Evolutionary conservation across 176 grass and related monocot genomes (phyloP).

Genomic region (Oryza australiensis): DNA sequence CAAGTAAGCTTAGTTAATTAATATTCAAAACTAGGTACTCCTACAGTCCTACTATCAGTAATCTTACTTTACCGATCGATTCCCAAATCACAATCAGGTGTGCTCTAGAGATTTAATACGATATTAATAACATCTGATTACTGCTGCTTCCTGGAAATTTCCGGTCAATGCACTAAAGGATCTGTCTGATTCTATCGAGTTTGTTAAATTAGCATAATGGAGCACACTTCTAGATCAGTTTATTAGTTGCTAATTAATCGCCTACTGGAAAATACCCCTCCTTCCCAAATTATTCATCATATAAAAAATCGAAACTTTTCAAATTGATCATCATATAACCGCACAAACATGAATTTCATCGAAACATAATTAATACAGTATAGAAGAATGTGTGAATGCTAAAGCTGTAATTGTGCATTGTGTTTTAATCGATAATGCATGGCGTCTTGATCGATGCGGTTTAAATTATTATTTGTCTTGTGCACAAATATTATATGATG

Average conservation of each 20-base stretch:
- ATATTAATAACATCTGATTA: neutral
- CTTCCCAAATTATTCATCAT: no score
- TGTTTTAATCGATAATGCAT: no score
- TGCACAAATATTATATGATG: no score
- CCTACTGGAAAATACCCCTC: neutral
- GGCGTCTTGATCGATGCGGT: no score
- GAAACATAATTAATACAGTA: no score
- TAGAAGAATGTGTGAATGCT: no score
- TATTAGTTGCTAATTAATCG: neutral
- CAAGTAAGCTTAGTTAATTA: neutral
- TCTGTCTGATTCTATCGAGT: neutral
- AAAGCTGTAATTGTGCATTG: no score
- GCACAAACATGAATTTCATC: no score
- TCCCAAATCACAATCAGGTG: conserved; percentile 3
- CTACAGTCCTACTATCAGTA: neutral
- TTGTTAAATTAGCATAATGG: neutral
- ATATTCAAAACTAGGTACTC: neutral
- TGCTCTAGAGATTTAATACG: neutral
- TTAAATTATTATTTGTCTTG: no score
- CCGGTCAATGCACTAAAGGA: neutral
- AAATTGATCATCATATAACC: no score
- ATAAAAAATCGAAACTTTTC: no score
- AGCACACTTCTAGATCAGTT: neutral
- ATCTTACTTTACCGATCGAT: conserved; percentile 4
- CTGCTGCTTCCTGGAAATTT: conserved; percentile 1